These are phyloP conservation scores for Cicer judaicum DNA, from an alignment of 306 rosid genomes.

Conservation along the genomic window DNA sequence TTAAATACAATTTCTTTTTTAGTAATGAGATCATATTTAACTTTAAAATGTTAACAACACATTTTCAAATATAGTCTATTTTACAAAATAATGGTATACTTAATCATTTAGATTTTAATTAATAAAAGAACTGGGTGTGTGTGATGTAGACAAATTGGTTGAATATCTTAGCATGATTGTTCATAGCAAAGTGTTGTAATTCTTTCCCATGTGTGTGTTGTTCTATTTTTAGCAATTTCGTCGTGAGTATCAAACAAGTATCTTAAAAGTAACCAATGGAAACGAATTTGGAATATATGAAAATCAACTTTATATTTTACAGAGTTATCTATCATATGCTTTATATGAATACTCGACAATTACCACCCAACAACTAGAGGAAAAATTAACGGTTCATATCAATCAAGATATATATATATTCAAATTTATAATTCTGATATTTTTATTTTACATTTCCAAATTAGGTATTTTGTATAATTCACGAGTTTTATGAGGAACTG, in stretches of 20 bases:
- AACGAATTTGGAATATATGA: background rate
- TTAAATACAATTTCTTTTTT: no score
- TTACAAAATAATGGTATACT: no score
- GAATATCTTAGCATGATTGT: conserved; percentile 40
- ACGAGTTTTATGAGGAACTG: background rate
- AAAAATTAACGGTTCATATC: background rate
- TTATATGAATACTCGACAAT: background rate
- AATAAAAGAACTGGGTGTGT: background rate
- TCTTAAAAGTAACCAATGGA: background rate
- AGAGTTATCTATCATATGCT: conserved; percentile 1
- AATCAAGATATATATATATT: background rate
- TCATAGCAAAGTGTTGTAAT: conserved; percentile 42
- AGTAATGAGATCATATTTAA: no score
- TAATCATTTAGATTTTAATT: no score
- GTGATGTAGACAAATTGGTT: conserved; percentile 34
- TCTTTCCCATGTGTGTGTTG: conserved; percentile 35
- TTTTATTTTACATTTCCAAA: background rate
- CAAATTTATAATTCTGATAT: no score
- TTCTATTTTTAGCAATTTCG: conserved; percentile 32
- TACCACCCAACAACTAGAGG: background rate
- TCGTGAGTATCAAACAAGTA: background rate
- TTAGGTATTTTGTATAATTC: background rate
- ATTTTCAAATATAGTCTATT: no score
- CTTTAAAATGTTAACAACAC: no score
- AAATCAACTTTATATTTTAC: background rate